Evolutionary conservation across 2,329 filamentous ascomycete genomes (phyloP), one percentile per base, ranked within the genome.

Genomic region (Monilinia aucupariae): DNA sequence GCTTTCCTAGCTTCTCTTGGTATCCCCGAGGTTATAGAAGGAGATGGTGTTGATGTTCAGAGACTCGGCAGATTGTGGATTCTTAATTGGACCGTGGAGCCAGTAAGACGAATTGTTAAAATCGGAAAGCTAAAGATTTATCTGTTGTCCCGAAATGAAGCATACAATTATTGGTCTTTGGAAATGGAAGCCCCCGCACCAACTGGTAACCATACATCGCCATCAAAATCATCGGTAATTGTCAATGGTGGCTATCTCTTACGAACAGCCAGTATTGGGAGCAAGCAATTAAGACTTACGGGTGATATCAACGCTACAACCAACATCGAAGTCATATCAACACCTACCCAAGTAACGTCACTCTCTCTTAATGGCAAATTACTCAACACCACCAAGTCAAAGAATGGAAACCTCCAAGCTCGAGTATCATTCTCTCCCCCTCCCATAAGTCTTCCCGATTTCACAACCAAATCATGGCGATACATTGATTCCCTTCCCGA

Each of bases 401-500:
- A 0, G 91, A 88, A 0, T 9, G 78, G 78, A 3, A 79, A 73
- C 13, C 20, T 62, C 1, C 39, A 41, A 47, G 60, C 22, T n/a
- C 22, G 20, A 9, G 73, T 85, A 45, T 74, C 77, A 10, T 85
- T 81, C 68, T 70, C 82, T 10, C 47, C 41, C 2, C 85, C 84
- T 75, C 72, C 75, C 0, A 65, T 89, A 48, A 68, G 71, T 0
- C 67, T 90, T 1, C 87, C 87, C 0, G 74, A 81, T 13, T 62
- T 62, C 76, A 91, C 3, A 75, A 77, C 13, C 71, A 76, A 1
- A 73, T 88, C 9, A 1, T 92, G 90, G 90, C 85, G 84, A 69
- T 85, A 82, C 62, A 71, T 89, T 27, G 84, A 92, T 73, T 83
- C 82, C 0, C 81, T 93, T 0, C 89, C 90, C 0, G 90, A 92